Percentiles rank a stretch among this genome's conserved stretches.
phyloP scores from a whole-genome alignment of 345 rosid species.

The Angophora floribunda region DNA sequence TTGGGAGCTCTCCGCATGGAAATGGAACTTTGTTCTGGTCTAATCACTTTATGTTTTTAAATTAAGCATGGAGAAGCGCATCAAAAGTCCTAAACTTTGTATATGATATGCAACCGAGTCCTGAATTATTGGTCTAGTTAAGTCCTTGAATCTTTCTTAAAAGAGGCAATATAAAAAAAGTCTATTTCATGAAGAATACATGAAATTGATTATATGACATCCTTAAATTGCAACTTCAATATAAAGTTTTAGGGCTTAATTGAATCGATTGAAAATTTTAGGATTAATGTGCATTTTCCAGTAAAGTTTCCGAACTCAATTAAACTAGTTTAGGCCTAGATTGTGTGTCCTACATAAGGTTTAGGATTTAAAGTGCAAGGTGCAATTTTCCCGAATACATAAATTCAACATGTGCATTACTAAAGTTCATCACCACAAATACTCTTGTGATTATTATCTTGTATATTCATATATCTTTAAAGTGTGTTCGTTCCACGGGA shows the following conservation, averaged over 20 bases:
- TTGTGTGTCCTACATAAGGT: neutral
- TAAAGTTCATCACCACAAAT: no score
- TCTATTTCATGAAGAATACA: fast-evolving
- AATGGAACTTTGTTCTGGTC: no score
- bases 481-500: no score
- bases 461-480: no score
- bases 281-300: fast-evolving
- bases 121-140: neutral
- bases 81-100: neutral
- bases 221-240: neutral
- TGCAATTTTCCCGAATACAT: neutral
- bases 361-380: neutral
- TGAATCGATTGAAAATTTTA: neutral
- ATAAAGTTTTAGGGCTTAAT: neutral
- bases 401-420: neutral
- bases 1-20: no score
- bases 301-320: neutral
- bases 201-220: neutral
- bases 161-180: neutral
- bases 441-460: neutral
- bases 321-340: neutral
- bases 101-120: no score
- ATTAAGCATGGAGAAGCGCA: no score
- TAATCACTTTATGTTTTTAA: no score
- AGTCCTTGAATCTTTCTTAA: neutral